Conservation (phyloP, 192 early-diverging fungal species). For the Podila horticola region DNA sequence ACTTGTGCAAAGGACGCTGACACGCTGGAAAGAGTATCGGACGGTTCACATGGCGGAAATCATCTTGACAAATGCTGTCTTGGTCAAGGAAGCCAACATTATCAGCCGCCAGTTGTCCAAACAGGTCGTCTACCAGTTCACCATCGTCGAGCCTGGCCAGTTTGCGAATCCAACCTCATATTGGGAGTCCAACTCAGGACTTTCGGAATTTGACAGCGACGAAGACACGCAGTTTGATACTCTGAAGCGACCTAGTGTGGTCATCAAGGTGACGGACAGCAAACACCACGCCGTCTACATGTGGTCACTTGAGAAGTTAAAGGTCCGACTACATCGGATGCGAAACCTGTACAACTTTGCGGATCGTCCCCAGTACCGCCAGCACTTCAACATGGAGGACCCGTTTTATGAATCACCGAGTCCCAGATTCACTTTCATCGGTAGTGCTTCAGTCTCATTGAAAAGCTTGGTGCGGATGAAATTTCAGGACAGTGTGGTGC, state of each 20-base stretch:
- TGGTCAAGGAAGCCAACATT: constrained; percentile 93
- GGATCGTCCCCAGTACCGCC: constrained; percentile 66
- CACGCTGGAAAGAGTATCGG: constrained; percentile 61
- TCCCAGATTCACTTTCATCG: constrained; percentile 64
- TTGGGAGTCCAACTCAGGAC: constrained; percentile 61
- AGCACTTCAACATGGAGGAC: constrained; percentile 70
- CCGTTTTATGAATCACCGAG: constrained; percentile 67
- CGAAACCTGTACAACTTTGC: constrained; percentile 71
- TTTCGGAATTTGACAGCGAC: constrained; percentile 60
- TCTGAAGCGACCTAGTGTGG: constrained; percentile 62
- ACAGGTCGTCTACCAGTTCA: constrained; percentile 87
- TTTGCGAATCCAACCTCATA: constrained; percentile 57
- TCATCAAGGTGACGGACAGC: constrained; percentile 63
- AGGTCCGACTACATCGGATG: constrained; percentile 76
- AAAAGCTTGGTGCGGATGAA: constrained; percentile 53
- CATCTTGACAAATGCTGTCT: constrained; percentile 74
- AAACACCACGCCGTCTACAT: constrained; percentile 64
- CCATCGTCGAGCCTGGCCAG: constrained; percentile 73
- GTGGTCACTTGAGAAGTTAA: constrained; percentile 74
- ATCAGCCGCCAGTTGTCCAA: constrained; percentile 87
- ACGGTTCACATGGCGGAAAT: constrained; percentile 73
- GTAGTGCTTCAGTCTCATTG: constrained; percentile 56
- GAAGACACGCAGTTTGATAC: constrained; percentile 59
- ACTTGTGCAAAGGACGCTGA: constrained; percentile 45
- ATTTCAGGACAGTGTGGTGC: constrained; percentile 53